Evolutionary conservation across 176 grass and related monocot genomes (phyloP).

Genomic region (Thalia dealbata): DNA sequence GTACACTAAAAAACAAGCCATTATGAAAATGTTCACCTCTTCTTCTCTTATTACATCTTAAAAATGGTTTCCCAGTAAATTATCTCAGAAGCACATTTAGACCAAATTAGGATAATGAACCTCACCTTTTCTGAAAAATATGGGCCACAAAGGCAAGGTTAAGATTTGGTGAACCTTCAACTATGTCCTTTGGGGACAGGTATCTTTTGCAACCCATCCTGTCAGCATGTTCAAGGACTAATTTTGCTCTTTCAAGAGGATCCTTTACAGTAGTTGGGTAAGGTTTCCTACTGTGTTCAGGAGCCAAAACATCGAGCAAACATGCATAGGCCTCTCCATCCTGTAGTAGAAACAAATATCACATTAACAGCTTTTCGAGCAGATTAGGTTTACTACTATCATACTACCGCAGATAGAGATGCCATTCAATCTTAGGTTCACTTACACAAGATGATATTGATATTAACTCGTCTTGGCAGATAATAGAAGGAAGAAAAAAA

Average conservation of each 20-base stretch:
- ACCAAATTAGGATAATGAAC: background rate
- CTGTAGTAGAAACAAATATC: conserved; percentile 23
- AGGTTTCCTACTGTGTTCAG: conserved; percentile 65
- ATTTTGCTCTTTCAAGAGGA: conserved; percentile 71
- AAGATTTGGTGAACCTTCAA: conserved; percentile 89
- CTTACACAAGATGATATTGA: background rate
- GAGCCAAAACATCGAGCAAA: conserved; percentile 76
- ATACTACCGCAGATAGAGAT: background rate
- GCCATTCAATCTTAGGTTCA: background rate
- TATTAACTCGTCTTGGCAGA: background rate
- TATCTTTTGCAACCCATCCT: conserved; percentile 98
- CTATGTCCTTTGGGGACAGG: conserved; percentile 79
- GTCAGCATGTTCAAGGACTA: conserved; percentile 93
- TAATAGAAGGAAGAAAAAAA: background rate
- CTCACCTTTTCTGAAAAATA: conserved; percentile 96
- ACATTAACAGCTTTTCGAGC: background rate
- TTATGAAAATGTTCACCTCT: background rate
- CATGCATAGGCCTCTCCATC: conserved; percentile 87
- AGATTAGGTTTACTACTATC: background rate
- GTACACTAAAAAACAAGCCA: no score
- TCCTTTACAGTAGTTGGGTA: conserved; percentile 67
- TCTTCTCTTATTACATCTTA: no score
- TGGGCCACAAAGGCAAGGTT: conserved; percentile 98
- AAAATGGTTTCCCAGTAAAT: background rate
- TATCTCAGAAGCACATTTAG: background rate